Base-by-base conservation (phyloP, 2,329 filamentous ascomycete species). In the Xenoacremonium recifei region DNA sequence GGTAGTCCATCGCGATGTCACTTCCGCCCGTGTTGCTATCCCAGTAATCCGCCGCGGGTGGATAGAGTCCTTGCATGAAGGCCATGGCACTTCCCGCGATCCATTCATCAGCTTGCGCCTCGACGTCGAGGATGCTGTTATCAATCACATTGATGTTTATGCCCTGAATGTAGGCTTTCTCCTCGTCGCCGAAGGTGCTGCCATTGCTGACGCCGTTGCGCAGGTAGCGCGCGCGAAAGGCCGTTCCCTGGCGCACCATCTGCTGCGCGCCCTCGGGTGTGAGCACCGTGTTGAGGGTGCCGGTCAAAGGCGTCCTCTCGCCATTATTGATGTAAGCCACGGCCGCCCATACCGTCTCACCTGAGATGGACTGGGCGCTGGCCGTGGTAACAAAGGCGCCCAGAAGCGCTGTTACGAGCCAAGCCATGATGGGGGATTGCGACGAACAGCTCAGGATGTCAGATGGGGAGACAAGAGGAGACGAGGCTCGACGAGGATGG, bases 1-100 rank as follows among this genome's bases (percentile, higher is more conserved):
- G 40, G 23, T 57, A 53, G 32, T 64, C 55, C 27, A 72, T 77
- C 48, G 79, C 71, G 11, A 76, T 69, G 25, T 62, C 59, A 9
- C 45, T 33, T 17, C 61, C 62, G 4, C 62, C 64, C 11, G 57
- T 58, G 16, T 40, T 41, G 11, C 42, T 40, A 25, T 52, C 50
- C 25, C 67, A 69, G 1, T 55, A 49, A 9, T 56, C 46, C 4
- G 72, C 72, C 1, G 77, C 75, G 0, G 89, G 87, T 3, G 90
- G 89, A 59, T 95, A 96, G 4, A 96, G 72, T 4, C 85, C 89
- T 61, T 96, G 90, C 53, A 93, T 68, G 64, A 95, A 95, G 1
- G 84, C 89, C 38, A 79, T 70, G 23, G 87, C 88, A 3, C 87
- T 82, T 46, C 77, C 82, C 38, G 82, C 78, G 21, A 91, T 58